A percentile compares a stretch with the other conserved stretches of the same genome.
Conservation (phyloP, 371 early-diverging fungal species). For the Syncephalastrum racemosum region DNA sequence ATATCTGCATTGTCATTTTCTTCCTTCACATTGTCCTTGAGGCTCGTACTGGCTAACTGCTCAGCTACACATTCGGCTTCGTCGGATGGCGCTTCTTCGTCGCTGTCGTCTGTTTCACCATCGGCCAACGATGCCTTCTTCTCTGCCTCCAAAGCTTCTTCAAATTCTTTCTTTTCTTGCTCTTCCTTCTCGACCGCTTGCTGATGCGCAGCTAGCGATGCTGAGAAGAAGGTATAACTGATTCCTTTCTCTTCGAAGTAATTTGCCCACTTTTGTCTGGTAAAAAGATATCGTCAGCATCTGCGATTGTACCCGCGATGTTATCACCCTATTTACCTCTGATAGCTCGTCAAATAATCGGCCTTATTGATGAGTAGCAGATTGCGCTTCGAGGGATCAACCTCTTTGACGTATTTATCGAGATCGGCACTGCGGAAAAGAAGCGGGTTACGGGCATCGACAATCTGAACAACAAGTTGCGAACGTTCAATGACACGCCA, state of each 20-base stretch:
- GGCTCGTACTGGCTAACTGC: slow-evolving; percentile 17
- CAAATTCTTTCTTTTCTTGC: slow-evolving; percentile 34
- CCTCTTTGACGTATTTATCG: slow-evolving; percentile 87
- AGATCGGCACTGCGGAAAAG: slow-evolving; percentile 95
- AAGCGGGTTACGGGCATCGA: slow-evolving; percentile 98
- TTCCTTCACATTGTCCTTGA: slow-evolving; percentile 34
- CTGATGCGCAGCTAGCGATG: slow-evolving; percentile 57
- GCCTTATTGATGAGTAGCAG: slow-evolving; percentile 97
- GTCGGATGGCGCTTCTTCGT: slow-evolving; percentile 13
- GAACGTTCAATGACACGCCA: slow-evolving; percentile 99
- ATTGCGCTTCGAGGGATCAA: slow-evolving; percentile 81
- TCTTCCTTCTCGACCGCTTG: slow-evolving; percentile 53
- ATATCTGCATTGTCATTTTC: slow-evolving; percentile 22
- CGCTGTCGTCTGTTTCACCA: slow-evolving; percentile 6
- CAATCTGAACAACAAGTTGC: slow-evolving; percentile 97
- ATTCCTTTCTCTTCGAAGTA: slow-evolving; percentile 83
- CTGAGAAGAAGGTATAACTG: slow-evolving; percentile 91
- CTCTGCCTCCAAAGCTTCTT: slow-evolving; percentile 28
- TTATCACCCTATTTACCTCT: slow-evolving; percentile 20
- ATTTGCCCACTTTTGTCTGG: slow-evolving; percentile 81
- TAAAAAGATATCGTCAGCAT: neutral
- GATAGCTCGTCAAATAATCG: slow-evolving; percentile 85
- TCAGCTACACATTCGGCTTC: neutral
- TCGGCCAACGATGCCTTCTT: slow-evolving; percentile 8
- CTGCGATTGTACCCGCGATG: neutral